A percentile compares a stretch with the other conserved stretches of the same genome.
Evolutionary conservation across 2,329 filamentous ascomycete genomes (phyloP).

Genomic region (Botrytis deweyae): DNA sequence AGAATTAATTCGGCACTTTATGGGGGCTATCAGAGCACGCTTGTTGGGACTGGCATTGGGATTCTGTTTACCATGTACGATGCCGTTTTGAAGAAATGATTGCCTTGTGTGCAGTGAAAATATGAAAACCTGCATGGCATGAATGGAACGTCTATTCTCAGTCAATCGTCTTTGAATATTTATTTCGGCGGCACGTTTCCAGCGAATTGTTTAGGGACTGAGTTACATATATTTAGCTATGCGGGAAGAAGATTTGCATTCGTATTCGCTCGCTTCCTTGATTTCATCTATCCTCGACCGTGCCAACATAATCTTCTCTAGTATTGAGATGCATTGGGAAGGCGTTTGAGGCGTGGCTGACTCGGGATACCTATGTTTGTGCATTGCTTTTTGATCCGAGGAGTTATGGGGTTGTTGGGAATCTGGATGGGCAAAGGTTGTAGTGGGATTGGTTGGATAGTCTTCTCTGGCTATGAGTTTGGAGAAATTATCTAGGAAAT

Average conservation of each 20-base stretch:
- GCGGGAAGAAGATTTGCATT: background rate
- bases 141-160: background rate
- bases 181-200: background rate
- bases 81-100: slow-evolving; percentile 68
- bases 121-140: background rate
- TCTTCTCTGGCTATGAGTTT: background rate
- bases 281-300: slow-evolving; percentile 18
- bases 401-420: background rate
- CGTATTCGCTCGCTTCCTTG: slow-evolving; percentile 12
- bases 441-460: slow-evolving; percentile 2
- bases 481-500: background rate
- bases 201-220: background rate
- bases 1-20: slow-evolving; percentile 67
- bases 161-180: slow-evolving; percentile 4
- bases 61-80: slow-evolving; percentile 73
- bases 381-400: background rate
- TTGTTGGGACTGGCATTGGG: slow-evolving; percentile 68
- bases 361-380: slow-evolving; percentile 7
- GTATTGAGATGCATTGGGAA: slow-evolving; percentile 18
- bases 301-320: slow-evolving; percentile 22
- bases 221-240: background rate
- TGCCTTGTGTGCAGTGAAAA: background rate
- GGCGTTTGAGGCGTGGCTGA: slow-evolving; percentile 20
- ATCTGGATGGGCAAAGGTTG: background rate
- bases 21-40: slow-evolving; percentile 67